phyloP scores from a whole-genome alignment of 805 yeast species.

The Wickerhamomyces silvicola region DNA sequence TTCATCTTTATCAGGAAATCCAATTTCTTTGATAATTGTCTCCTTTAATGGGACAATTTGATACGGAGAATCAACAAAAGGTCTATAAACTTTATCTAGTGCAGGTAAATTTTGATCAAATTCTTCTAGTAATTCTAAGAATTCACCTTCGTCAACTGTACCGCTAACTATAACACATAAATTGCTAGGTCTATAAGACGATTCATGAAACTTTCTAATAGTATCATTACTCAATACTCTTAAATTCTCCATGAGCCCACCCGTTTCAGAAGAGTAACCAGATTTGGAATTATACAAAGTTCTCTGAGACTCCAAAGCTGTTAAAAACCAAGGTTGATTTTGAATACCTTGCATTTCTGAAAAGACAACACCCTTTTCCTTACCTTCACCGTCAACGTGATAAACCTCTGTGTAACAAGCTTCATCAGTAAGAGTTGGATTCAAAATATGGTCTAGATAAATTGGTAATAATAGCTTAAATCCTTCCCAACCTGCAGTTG shows the following conservation, averaged over 20 bases:
- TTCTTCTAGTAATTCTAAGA: slow-evolving; percentile 49
- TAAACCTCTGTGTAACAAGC: slow-evolving; percentile 93
- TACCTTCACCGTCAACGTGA: slow-evolving; percentile 85
- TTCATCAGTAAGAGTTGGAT: slow-evolving; percentile 82
- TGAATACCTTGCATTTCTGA: slow-evolving; percentile 96
- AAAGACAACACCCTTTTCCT: slow-evolving; percentile 94
- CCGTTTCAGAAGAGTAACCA: slow-evolving; percentile 91
- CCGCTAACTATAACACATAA: slow-evolving; percentile 83
- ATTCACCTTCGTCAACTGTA: slow-evolving; percentile 67
- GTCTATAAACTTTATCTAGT: slow-evolving; percentile 41
- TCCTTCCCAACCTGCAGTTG: slow-evolving; percentile 96
- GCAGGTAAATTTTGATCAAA: slow-evolving; percentile 55
- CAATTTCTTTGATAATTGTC: slow-evolving; percentile 42
- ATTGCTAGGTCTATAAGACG: slow-evolving; percentile 75
- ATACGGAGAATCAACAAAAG: slow-evolving; percentile 68
- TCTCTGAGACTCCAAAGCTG: slow-evolving; percentile 55
- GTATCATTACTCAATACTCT: slow-evolving; percentile 66
- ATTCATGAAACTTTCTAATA: slow-evolving; percentile 68
- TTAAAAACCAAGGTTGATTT: slow-evolving; percentile 63
- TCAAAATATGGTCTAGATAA: slow-evolving; percentile 78
- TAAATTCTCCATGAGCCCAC: slow-evolving; percentile 77
- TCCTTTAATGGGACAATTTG: slow-evolving; percentile 28
- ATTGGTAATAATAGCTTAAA: slow-evolving; percentile 79
- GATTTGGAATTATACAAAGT: slow-evolving; percentile 48
- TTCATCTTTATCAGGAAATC: slow-evolving; percentile 88